phyloP scores from a whole-genome alignment of 163 green algal species.

The Scenedesmus sp. region DNA sequence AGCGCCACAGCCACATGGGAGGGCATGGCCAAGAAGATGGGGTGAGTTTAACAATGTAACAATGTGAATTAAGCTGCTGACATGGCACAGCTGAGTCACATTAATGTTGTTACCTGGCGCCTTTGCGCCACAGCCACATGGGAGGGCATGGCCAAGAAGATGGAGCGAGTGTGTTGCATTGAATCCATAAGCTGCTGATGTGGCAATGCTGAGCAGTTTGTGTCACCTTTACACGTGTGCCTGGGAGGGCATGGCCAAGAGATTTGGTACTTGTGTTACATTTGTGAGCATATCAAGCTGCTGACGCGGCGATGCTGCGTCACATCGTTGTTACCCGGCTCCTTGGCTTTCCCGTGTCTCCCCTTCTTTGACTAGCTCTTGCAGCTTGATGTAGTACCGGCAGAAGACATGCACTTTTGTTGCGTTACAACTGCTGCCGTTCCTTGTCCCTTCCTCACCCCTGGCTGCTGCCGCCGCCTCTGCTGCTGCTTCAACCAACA shows the following conservation, averaged over 20 bases:
- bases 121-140: too few species aligned
- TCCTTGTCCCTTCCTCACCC: neutral
- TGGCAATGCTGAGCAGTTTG: neutral
- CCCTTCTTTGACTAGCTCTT: too few species aligned
- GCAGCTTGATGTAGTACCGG: too few species aligned
- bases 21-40: constrained; percentile 18
- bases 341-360: too few species aligned
- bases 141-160: neutral
- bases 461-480: neutral
- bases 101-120: neutral
- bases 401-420: too few species aligned
- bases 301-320: too few species aligned
- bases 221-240: too few species aligned
- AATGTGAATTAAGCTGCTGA: neutral
- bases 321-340: too few species aligned
- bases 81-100: neutral
- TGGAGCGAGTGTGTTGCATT: neutral
- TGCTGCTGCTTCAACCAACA: neutral
- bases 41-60: neutral
- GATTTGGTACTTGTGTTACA: too few species aligned
- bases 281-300: too few species aligned
- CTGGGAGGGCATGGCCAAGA: too few species aligned
- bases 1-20: constrained; percentile 27
- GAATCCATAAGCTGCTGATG: neutral
- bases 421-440: too few species aligned